Percentiles rank a stretch among this genome's conserved stretches.
phyloP scores from a whole-genome alignment of 1,284 basidiomycete genomes.

The Marasmius fiardii region DNA sequence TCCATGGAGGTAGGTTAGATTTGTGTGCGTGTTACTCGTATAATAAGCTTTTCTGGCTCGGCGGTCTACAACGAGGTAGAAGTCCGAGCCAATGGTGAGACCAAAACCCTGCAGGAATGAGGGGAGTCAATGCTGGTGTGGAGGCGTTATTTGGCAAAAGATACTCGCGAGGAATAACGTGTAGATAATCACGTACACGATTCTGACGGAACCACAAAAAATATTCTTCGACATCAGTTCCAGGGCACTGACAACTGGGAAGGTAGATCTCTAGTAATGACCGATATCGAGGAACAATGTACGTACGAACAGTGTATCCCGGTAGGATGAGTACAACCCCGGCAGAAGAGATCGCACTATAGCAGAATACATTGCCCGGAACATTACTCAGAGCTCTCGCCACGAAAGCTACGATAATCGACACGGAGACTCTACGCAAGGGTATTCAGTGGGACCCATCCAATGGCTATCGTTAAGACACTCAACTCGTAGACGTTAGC shows the following conservation, averaged over 20 bases:
- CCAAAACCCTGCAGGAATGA: conserved; percentile 64
- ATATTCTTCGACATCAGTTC: conserved; percentile 83
- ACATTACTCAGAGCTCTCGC: conserved; percentile 73
- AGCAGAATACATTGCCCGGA: conserved; percentile 70
- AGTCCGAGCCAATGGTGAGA: conserved; percentile 81
- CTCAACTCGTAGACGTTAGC: conserved; percentile 87
- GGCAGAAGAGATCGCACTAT: conserved; percentile 78
- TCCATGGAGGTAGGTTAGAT: conserved; percentile 54
- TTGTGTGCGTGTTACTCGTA: conserved; percentile 37
- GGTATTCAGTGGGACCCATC: conserved; percentile 3
- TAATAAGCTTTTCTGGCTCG: conserved; percentile 53
- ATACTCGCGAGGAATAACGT: conserved; percentile 69
- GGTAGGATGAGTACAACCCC: conserved; percentile 79
- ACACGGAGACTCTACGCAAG: conserved; percentile 66
- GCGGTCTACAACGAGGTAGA: conserved; percentile 76
- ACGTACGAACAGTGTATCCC: conserved; percentile 74
- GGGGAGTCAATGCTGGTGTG: conserved; percentile 2
- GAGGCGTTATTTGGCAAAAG: conserved; percentile 10
- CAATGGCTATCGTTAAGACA: conserved; percentile 11
- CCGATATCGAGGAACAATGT: no score
- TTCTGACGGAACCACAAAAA: conserved; percentile 82
- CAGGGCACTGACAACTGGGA: conserved; percentile 73
- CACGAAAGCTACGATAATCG: conserved; percentile 80
- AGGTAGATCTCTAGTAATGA: neutral
- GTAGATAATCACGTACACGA: conserved; percentile 88